Evolutionary conservation across 1,139 yeast species (phyloP), one percentile per base, ranked within the genome.

Genomic region (Suhomyces taliae): DNA sequence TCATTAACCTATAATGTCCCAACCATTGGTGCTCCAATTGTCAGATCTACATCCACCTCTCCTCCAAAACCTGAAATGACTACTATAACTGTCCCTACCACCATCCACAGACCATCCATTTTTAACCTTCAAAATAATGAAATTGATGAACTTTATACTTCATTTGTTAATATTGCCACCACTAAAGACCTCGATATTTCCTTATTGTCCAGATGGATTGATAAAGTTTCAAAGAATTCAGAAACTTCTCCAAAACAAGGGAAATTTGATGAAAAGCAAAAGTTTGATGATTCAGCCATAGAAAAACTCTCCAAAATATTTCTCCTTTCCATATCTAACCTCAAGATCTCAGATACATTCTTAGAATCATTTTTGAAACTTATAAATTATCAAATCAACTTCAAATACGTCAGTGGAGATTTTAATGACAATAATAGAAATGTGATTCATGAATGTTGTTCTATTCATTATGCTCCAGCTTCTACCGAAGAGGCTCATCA

Each of bases 71-170:
- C 46, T 2, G 46, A 39, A n/a, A 14, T 44, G 24, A 33, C 39
- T 8, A 36, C 40, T 1, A 40, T 44, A 12, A 44, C 46, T 14
- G 27, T 27, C 4, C 40, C 42, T 2, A 12, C 43, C 1, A 49
- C 49, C 15, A 43, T 51, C 10, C 52, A 47, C 26, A 45, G 50
- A 27, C 45, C 49, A 3, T 59, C 61, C 7, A 51, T 57, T 15
- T 46, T 58, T 7, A 58, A 57, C 9, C 50, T 59, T 39, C 56
- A 57, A 37, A 67, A 71, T 49, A 65, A 56, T 37, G 83, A 78
- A 51, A 76, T 79, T 32, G 90, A 86, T 61, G 90, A 85, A 55
- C 65, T 86, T 14, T 85, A 83, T 61, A 70, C 83, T 19, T 85
- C 85, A 62, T 85, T 86, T 57, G 78, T 85, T 49, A 79, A 79